phyloP scores from a whole-genome alignment of 2,329 filamentous ascomycete species.

The Verticillium albo-atrum region DNA sequence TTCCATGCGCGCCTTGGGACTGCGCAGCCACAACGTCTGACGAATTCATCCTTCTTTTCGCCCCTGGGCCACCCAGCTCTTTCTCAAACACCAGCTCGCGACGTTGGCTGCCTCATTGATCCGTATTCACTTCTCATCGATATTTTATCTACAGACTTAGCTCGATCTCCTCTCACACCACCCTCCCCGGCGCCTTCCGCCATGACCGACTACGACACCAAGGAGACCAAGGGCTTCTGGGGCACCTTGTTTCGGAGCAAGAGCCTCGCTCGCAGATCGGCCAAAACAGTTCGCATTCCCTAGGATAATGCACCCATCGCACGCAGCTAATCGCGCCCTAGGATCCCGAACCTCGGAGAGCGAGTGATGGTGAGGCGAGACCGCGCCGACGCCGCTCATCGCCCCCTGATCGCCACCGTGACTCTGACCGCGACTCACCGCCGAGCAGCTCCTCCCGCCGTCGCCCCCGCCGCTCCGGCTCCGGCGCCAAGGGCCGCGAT shows the following conservation, averaged over 20 bases:
- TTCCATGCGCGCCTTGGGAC: constrained; percentile 9
- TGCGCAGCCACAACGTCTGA: constrained; percentile 14
- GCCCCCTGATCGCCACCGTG: constrained; percentile 4
- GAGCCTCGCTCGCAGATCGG: constrained; percentile 32
- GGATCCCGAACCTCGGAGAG: constrained; percentile 16
- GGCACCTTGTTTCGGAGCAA: constrained; percentile 43
- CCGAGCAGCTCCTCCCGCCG: background rate
- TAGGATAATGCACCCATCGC: background rate
- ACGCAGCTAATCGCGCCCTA: background rate
- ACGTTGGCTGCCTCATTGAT: constrained; percentile 1
- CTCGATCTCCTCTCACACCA: background rate
- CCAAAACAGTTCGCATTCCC: constrained; percentile 25
- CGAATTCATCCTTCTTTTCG: constrained; percentile 2
- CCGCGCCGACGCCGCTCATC: constrained; percentile 18
- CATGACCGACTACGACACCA: constrained; percentile 27
- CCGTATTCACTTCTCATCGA: background rate
- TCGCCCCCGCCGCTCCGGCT: constrained; percentile 27
- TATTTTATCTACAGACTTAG: background rate
- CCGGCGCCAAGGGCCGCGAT: constrained; percentile 35
- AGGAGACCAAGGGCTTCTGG: constrained; percentile 42
- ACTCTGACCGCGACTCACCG: background rate
- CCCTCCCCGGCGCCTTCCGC: background rate
- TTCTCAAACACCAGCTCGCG: constrained; percentile 1
- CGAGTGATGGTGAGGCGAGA: constrained; percentile 27
- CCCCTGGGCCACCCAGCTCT: constrained; percentile 1